Evolutionary conservation across 179 eudicot genomes (phyloP).

Genomic region (Beta corolliflora): DNA sequence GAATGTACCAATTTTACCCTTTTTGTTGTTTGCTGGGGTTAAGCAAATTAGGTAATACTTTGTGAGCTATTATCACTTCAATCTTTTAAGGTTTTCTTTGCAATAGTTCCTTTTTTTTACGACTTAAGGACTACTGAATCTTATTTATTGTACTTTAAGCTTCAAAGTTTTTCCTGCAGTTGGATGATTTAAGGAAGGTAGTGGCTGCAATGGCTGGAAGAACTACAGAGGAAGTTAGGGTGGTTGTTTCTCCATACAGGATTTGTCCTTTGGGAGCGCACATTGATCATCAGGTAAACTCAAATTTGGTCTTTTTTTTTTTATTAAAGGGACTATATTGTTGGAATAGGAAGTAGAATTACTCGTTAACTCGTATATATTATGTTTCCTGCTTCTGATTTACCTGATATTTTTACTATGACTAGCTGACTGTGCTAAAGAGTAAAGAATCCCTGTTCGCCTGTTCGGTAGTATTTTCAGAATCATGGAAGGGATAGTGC

Average conservation of each 20-base stretch:
- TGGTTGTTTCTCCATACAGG: slow-evolving; percentile 92
- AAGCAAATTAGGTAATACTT: too few relatives aligned
- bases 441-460: not conserved
- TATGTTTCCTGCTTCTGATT: not conserved
- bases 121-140: not conserved
- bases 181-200: slow-evolving; percentile 52
- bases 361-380: not conserved
- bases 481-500: not conserved
- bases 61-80: too few relatives aligned
- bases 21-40: too few relatives aligned
- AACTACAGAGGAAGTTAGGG: slow-evolving; percentile 58
- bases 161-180: slow-evolving; percentile 42
- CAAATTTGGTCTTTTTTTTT: slow-evolving; percentile 2
- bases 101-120: not conserved
- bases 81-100: not conserved
- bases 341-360: not conserved
- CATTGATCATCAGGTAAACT: slow-evolving; percentile 93
- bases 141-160: not conserved
- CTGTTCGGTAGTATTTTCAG: not conserved
- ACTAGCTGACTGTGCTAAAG: not conserved
- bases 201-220: slow-evolving; percentile 72
- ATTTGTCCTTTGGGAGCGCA: slow-evolving; percentile 99
- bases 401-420: not conserved
- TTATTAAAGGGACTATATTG: too few relatives aligned
- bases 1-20: too few relatives aligned